These are phyloP conservation scores for Galerina marginata DNA, from an alignment of 768 basidiomycete genomes.

Conservation along the genomic window DNA sequence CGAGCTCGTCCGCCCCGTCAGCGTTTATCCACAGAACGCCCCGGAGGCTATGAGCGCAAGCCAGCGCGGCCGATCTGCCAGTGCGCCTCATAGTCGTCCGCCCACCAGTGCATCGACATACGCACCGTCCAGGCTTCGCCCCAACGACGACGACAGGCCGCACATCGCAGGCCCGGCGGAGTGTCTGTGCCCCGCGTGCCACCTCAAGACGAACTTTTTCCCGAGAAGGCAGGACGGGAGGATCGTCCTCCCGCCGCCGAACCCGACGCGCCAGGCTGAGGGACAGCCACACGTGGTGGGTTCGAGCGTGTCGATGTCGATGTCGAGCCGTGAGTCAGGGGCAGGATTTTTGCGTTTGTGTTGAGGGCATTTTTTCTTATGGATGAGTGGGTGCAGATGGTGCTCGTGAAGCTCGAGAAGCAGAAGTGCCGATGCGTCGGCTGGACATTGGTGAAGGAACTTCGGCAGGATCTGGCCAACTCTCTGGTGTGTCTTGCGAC, in stretches of 20 bases:
- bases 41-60: constrained; percentile 16
- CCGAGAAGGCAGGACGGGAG: constrained; percentile 30
- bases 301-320: not conserved
- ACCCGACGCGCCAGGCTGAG: not conserved
- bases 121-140: constrained; percentile 1
- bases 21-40: not conserved
- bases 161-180: constrained; percentile 12
- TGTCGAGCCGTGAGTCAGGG: not conserved
- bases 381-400: not conserved
- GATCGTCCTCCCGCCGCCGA: constrained; percentile 29
- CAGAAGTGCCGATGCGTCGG: not conserved
- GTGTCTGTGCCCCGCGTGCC: constrained; percentile 28
- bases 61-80: constrained; percentile 10
- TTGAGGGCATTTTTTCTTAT: not conserved
- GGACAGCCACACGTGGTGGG: not conserved
- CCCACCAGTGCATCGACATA: constrained; percentile 8
- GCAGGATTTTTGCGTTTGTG: not conserved
- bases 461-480: constrained; percentile 12
- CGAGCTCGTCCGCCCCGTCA: not conserved
- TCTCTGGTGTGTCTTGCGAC: constrained; percentile 13
- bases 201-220: constrained; percentile 24
- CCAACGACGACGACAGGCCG: constrained; percentile 1
- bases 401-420: not conserved
- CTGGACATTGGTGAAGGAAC: constrained; percentile 18
- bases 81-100: constrained; percentile 3